phyloP scores from a whole-genome alignment of 192 early-diverging fungal genomes.

The Neocallimastix lanati region DNA sequence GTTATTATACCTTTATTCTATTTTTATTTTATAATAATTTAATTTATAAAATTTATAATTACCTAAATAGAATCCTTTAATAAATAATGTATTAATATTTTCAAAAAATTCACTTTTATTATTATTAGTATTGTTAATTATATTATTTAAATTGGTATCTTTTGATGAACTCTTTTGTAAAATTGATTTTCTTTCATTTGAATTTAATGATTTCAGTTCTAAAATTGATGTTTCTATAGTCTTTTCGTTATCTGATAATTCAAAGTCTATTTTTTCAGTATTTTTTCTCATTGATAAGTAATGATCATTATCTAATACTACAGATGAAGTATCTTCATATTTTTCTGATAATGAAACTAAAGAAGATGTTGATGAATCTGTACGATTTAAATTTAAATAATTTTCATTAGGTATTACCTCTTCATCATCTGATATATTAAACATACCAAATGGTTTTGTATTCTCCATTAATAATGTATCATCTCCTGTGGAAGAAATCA shows the following conservation, averaged over 20 bases:
- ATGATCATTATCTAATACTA: neutral
- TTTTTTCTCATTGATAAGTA: too few species aligned
- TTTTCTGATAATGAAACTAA: neutral
- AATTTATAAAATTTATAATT: neutral
- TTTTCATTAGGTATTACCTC: neutral
- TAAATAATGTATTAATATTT: neutral
- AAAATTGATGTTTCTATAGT: neutral
- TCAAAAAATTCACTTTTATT: neutral
- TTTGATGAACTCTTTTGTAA: neutral
- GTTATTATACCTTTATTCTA: too few species aligned
- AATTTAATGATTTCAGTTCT: neutral
- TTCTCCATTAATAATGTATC: neutral
- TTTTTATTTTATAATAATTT: too few species aligned
- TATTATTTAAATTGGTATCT: neutral
- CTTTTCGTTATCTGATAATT: neutral
- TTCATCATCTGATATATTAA: neutral
- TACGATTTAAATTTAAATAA: neutral
- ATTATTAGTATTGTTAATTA: neutral
- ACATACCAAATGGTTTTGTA: neutral
- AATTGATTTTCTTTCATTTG: neutral
- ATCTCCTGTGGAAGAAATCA: neutral
- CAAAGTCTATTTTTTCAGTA: too few species aligned
- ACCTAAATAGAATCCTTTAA: neutral
- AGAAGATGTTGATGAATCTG: neutral
- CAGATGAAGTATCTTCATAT: neutral